Percentiles rank a stretch among this genome's conserved stretches.
Conservation (phyloP, 163 green algal species). For the Prototheca cutis region DNA sequence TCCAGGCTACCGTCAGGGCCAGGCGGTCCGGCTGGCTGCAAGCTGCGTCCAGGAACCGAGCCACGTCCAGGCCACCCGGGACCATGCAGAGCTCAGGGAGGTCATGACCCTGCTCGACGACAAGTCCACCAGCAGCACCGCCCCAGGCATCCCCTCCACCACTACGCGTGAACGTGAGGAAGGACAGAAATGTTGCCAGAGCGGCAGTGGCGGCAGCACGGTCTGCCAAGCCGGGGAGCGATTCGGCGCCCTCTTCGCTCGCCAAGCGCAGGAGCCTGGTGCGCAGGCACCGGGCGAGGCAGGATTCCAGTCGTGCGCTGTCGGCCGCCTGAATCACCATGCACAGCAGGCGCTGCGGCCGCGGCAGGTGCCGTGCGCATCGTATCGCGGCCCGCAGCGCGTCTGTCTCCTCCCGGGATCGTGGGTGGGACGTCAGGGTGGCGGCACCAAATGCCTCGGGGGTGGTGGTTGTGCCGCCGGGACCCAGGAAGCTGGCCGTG, state of each 20-base stretch:
- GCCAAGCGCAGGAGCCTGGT: not conserved
- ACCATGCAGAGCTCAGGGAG: not conserved
- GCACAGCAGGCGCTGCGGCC: conserved; percentile 37
- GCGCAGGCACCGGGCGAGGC: conserved; percentile 8
- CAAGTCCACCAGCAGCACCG: not conserved
- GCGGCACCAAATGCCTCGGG: no score
- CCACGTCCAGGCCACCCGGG: no score
- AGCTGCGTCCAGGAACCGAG: not conserved
- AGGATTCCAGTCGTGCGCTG: conserved; percentile 38
- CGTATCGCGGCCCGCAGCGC: conserved; percentile 4
- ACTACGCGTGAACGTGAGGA: conserved; percentile 28
- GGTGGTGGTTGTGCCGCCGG: no score
- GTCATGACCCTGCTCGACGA: not conserved
- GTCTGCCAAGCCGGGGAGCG: conserved; percentile 17
- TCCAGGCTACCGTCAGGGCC: no score
- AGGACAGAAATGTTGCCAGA: conserved; percentile 42
- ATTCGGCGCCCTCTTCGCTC: conserved; percentile 24
- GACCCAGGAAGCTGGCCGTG: no score
- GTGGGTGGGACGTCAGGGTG: no score
- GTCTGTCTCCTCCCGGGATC: no score
- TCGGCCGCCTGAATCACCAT: conserved; percentile 53
- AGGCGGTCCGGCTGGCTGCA: no score
- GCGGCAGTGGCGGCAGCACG: not conserved
- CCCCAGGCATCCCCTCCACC: not conserved
- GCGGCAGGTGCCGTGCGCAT: conserved; percentile 30